Percentiles rank a stretch among this genome's conserved stretches.
Evolutionary conservation across 2,329 filamentous ascomycete genomes (phyloP).

Genomic region (Chaetomium sp.): DNA sequence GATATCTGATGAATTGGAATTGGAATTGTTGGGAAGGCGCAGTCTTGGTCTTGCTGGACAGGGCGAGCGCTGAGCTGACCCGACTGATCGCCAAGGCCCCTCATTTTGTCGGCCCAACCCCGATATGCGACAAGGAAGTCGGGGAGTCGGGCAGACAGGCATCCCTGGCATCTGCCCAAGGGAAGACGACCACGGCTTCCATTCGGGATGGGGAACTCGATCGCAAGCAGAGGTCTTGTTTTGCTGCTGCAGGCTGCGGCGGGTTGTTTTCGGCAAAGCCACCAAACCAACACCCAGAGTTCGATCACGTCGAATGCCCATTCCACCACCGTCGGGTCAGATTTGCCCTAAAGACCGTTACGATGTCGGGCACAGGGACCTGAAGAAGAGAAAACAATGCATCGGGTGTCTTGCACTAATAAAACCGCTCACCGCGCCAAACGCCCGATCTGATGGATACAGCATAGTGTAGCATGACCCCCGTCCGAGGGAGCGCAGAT

Average conservation of each 20-base stretch:
- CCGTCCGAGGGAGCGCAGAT: neutral
- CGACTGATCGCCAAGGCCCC: slow-evolving; percentile 1
- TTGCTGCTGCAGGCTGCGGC: neutral
- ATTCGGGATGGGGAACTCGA: neutral
- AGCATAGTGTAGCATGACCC: slow-evolving; percentile 19
- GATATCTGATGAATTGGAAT: neutral
- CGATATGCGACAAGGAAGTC: neutral
- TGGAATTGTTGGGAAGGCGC: neutral
- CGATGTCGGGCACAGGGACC: neutral
- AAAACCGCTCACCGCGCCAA: slow-evolving; percentile 5
- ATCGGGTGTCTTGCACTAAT: slow-evolving; percentile 1
- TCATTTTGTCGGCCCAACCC: neutral
- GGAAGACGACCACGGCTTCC: neutral
- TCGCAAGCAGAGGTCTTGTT: no score
- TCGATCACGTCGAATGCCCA: neutral
- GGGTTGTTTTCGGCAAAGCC: neutral
- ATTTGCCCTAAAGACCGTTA: neutral
- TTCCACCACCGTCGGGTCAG: neutral
- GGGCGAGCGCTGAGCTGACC: neutral
- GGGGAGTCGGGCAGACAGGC: slow-evolving; percentile 5
- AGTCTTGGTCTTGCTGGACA: neutral
- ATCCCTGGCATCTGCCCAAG: neutral
- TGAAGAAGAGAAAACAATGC: neutral
- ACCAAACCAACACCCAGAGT: neutral
- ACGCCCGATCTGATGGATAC: slow-evolving; percentile 13